Evolutionary conservation across 208 protist species (phyloP), one percentile per base, ranked within the genome.

Genomic region (Wallacemonas sp.): DNA sequence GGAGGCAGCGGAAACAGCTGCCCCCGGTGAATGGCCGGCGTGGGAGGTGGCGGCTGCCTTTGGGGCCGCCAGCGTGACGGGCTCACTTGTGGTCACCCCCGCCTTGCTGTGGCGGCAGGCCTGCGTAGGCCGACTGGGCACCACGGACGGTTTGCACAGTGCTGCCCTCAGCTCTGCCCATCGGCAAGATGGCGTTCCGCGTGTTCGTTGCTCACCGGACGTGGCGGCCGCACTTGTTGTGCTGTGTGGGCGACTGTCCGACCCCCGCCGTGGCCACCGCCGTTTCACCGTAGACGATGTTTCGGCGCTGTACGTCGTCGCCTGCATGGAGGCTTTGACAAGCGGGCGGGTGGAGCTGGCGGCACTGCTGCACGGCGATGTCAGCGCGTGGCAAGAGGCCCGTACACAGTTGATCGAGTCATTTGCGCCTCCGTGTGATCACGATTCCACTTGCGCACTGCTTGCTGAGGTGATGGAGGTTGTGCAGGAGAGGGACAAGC

Each of bases 11-110:
- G 32, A 6, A 30, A 17, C 36, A 44, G n/a, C 21, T 36, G 19
- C 53, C 39, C 22, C 39, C 17, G 63, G 29, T n/a, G 29, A 21
- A 24, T 4, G 21, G 5, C 42, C n/a, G n/a, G n/a, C 55, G 46
- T 91, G 85, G 79, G 66, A 80, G 34, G 78, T 75, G 48, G 32
- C 36, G 32, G 64, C 87, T 3, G 76, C 76, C 10, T 82, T 77
- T 39, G 78, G 78, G 1, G 54, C 70, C 52, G 73, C 22, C 4
- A 48, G 60, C 76, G 66, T 34, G 63, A 63, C 30, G 61, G 70
- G 54, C 0, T n/a, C 36, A 12, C 34, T 37, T 5, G n/a, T 21
- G 3, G 19, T 34, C 32, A 33, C 88, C 22, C 75, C 79, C 1
- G 21, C 78, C n/a, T 22, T 54, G 26, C 53, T 88, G n/a, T 91